Base-by-base conservation (phyloP, 306 rosid species). In the Vicia faba region DNA sequence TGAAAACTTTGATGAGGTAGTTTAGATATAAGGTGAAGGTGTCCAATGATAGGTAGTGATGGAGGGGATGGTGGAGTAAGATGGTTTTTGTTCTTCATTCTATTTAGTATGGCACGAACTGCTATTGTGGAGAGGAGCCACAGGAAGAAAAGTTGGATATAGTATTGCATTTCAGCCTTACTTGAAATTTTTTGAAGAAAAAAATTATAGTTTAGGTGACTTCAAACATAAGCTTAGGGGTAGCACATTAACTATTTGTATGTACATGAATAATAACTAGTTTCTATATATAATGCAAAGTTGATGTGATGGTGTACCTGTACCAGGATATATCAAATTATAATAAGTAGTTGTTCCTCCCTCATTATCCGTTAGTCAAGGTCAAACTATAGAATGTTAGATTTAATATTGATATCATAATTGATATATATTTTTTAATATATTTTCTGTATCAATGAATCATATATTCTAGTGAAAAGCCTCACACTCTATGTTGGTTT, bases 151-250 rank as follows among this genome's bases (percentile, higher is more conserved):
- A 50, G 57, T 50, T 50, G 29, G 57, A 50, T 50, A 50, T 50
- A 19, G 57, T 50, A 18, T 50, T 50, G 29, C n/a, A 50, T 50
- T 50, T 50, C 57, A 50, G 28, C 28, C 29, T 19, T 50, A 50
- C 28, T 9, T 50, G n/a, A 50, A 18, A 19, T 18, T 8, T 3
- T 50, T 48, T 11, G 54, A 48, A 48, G 54, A 48, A 48, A 7
- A 16, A 48, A 15, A 14, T 48, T 12, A 0, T 46, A 3, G 54
- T 48, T 48, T 16, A 48, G 54, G 23, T 48, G 54, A 11, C 25
- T 44, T 48, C 11, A 48, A 48, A 7, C 25, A 48, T 48, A 15
- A 16, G 18, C 25, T 46, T 48, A 48, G 5, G 26, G 23, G 54
- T 48, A 48, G 18, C 11, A 48, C 20, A 15, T 16, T 8, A 7